A percentile compares a stretch with the other conserved stretches of the same genome.
phyloP scores from a whole-genome alignment of 129 eudicot species.

The Smallanthus sonchifolius region DNA sequence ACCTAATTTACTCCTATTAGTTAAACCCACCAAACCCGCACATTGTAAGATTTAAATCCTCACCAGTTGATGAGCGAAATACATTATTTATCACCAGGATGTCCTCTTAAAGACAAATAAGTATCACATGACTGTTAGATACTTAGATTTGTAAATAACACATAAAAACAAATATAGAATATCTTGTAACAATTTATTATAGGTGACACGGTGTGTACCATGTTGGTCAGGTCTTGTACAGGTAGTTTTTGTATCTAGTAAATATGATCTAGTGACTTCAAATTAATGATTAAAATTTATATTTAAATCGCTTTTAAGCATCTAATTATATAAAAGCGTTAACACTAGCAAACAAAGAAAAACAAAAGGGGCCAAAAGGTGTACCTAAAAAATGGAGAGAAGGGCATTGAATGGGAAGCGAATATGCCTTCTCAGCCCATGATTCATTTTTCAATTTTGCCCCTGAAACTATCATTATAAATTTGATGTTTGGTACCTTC shows the following conservation, averaged over 20 bases:
- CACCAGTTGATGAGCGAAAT: too few species aligned
- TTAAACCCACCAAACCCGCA: too few species aligned
- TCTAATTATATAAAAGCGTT: background rate
- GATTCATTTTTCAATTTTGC: slow-evolving; percentile 61
- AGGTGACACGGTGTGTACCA: background rate
- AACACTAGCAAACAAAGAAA: background rate
- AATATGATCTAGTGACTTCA: background rate
- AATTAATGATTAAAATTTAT: background rate
- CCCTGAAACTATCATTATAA: slow-evolving; percentile 65
- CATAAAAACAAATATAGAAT: too few species aligned
- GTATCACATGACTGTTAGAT: too few species aligned
- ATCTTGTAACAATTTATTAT: background rate
- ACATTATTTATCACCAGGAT: too few species aligned
- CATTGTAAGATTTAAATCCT: too few species aligned
- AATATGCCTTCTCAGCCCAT: slow-evolving; percentile 64
- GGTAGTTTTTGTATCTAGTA: background rate
- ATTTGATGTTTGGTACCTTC: slow-evolving; percentile 65
- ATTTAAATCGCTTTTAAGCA: background rate
- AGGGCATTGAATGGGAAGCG: slow-evolving; percentile 53
- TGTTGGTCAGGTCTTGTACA: background rate
- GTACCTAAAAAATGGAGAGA: slow-evolving; percentile 85
- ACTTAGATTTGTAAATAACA: too few species aligned
- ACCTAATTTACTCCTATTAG: too few species aligned
- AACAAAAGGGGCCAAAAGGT: background rate
- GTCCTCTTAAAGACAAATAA: too few species aligned